Conservation (phyloP, 208 protist species). For the Trypanosoma cruzi region DNA sequence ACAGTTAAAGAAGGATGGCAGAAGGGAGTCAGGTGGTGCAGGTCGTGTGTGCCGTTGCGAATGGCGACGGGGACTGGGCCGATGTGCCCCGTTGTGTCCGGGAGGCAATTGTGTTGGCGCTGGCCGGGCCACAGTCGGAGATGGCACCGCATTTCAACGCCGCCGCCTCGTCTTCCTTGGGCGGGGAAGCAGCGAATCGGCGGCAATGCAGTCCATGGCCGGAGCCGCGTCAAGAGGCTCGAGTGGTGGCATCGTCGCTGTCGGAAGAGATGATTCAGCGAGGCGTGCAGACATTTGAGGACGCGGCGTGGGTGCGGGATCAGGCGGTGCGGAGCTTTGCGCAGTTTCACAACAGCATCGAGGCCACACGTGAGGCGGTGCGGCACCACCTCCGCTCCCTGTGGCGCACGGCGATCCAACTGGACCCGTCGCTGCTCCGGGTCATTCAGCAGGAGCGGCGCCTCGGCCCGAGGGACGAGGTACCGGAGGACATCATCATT, state of each 20-base stretch:
- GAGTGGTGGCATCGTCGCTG: slow-evolving; percentile 33
- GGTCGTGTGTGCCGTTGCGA: slow-evolving; percentile 37
- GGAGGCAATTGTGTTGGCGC: slow-evolving; percentile 56
- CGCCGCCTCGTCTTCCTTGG: background rate
- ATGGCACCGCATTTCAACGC: background rate
- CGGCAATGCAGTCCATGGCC: slow-evolving; percentile 1
- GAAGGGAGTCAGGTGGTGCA: slow-evolving; percentile 26
- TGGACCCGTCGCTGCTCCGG: slow-evolving; percentile 48
- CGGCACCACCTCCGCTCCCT: slow-evolving; percentile 54
- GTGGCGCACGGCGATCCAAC: slow-evolving; percentile 71
- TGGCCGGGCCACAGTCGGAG: slow-evolving; percentile 28
- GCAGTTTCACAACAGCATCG: slow-evolving; percentile 86
- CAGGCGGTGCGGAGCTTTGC: slow-evolving; percentile 75
- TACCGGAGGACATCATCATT: slow-evolving; percentile 61
- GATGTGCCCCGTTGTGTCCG: slow-evolving; percentile 63
- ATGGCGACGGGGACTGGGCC: slow-evolving; percentile 77
- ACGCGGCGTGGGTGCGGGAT: slow-evolving; percentile 65
- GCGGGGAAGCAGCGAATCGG: background rate
- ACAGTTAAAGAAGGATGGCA: slow-evolving; percentile 17
- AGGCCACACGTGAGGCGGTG: slow-evolving; percentile 55
- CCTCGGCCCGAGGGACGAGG: slow-evolving; percentile 36
- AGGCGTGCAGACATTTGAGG: slow-evolving; percentile 79
- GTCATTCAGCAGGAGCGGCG: slow-evolving; percentile 29
- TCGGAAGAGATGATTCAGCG: slow-evolving; percentile 68
- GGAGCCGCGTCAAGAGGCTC: background rate